Percentiles rank a stretch among this genome's conserved stretches.
Evolutionary conservation across 805 yeast species (phyloP).

Genomic region (Suhomyces xylopsoci): DNA sequence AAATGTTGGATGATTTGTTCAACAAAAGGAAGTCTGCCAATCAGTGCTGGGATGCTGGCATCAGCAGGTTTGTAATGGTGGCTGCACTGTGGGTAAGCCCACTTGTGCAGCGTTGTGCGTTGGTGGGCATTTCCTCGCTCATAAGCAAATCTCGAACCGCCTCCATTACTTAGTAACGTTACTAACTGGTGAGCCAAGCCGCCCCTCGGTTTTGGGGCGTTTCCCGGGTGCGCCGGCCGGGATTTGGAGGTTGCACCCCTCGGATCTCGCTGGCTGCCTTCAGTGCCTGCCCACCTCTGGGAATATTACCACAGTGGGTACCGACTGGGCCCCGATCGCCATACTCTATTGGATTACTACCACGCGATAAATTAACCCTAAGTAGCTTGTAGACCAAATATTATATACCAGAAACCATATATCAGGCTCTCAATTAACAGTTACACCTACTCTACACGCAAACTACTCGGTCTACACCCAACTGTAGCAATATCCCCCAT

Average conservation of each 20-base stretch:
- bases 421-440: neutral
- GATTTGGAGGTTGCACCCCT: neutral
- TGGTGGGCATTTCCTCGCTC: neutral
- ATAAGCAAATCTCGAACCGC: neutral
- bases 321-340: neutral
- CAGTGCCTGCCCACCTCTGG: neutral
- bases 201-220: neutral
- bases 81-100: neutral
- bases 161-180: neutral
- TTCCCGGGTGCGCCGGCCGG: neutral
- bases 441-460: neutral
- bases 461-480: too few species aligned
- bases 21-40: neutral
- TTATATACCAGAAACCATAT: too few species aligned
- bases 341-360: neutral
- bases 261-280: neutral
- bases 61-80: neutral
- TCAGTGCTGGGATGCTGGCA: neutral
- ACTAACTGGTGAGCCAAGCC: neutral
- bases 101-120: neutral
- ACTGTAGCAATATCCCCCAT: neutral
- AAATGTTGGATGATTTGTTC: neutral
- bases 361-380: neutral
- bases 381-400: neutral
- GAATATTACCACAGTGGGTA: neutral